phyloP scores from a whole-genome alignment of 2,329 filamentous ascomycete species.

The Huntiella savannae region DNA sequence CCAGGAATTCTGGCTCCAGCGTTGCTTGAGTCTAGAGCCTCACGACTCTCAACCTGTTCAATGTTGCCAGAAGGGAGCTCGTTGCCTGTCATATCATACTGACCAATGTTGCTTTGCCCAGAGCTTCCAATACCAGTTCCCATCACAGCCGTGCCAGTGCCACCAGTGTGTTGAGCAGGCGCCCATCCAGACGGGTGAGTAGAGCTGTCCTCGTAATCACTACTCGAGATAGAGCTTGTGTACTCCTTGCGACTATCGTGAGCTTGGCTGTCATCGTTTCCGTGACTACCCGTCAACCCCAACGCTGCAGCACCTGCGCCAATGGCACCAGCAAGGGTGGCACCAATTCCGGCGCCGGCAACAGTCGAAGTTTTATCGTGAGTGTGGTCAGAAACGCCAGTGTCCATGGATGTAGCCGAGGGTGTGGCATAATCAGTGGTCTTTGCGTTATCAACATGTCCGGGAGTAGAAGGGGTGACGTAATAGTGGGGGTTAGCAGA shows the following conservation, averaged over 20 bases:
- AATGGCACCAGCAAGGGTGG: slow-evolving; percentile 7
- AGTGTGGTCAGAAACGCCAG: background rate
- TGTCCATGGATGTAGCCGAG: background rate
- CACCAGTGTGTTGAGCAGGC: background rate
- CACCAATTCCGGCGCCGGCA: slow-evolving; percentile 2
- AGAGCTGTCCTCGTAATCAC: slow-evolving; percentile 5
- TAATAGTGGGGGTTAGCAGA: background rate
- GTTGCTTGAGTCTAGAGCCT: too few species aligned
- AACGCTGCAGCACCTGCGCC: slow-evolving; percentile 10
- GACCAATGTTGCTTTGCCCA: background rate
- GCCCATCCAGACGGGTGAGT: background rate
- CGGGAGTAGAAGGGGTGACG: slow-evolving; percentile 6
- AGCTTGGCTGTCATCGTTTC: background rate
- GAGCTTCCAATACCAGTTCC: slow-evolving; percentile 3
- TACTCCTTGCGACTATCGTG: slow-evolving; percentile 5
- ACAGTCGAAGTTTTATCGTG: background rate
- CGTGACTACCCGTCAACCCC: slow-evolving; percentile 6
- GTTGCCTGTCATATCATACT: slow-evolving; percentile 1
- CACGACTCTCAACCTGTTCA: too few species aligned
- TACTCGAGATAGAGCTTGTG: slow-evolving; percentile 7
- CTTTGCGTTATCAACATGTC: background rate
- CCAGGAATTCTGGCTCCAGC: too few species aligned
- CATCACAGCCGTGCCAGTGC: background rate
- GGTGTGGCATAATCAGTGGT: background rate
- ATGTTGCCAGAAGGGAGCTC: background rate